phyloP scores from a whole-genome alignment of 2,329 filamentous ascomycete species.

The Pezicula neosporulosa region DNA sequence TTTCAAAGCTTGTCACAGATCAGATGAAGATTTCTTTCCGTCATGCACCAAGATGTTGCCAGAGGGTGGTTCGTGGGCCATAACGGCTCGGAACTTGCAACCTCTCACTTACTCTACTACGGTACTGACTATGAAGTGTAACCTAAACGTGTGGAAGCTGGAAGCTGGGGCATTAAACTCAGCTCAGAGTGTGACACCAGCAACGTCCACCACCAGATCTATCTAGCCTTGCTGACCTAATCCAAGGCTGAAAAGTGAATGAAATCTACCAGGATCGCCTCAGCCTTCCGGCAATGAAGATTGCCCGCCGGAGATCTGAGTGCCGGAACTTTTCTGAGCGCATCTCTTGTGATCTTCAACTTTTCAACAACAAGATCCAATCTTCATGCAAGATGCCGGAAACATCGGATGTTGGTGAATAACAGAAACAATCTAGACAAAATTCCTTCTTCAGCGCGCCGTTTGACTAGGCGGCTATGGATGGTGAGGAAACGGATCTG shows the following conservation, averaged over 20 bases:
- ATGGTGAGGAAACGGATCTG: not conserved
- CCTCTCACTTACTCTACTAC: too few relatives aligned
- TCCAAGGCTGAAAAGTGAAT: not conserved
- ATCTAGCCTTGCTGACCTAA: constrained; percentile 1
- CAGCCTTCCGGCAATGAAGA: not conserved
- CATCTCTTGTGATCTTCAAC: not conserved
- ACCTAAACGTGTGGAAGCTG: too few relatives aligned
- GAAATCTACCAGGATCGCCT: not conserved
- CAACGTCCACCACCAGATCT: too few relatives aligned
- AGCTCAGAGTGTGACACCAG: too few relatives aligned
- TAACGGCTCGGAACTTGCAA: too few relatives aligned
- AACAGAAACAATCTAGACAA: not conserved
- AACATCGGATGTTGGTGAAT: not conserved
- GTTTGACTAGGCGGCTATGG: not conserved
- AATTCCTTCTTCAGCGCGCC: not conserved
- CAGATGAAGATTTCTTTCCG: not conserved
- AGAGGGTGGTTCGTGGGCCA: too few relatives aligned
- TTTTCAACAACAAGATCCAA: not conserved
- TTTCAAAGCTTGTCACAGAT: not conserved
- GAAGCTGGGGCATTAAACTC: too few relatives aligned
- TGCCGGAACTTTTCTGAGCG: not conserved
- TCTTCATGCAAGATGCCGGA: not conserved
- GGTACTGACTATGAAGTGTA: too few relatives aligned
- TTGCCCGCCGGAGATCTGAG: not conserved
- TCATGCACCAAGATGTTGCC: too few relatives aligned